Evolutionary conservation across 2,329 filamentous ascomycete genomes (phyloP).

Genomic region (Claviceps fusiformis): DNA sequence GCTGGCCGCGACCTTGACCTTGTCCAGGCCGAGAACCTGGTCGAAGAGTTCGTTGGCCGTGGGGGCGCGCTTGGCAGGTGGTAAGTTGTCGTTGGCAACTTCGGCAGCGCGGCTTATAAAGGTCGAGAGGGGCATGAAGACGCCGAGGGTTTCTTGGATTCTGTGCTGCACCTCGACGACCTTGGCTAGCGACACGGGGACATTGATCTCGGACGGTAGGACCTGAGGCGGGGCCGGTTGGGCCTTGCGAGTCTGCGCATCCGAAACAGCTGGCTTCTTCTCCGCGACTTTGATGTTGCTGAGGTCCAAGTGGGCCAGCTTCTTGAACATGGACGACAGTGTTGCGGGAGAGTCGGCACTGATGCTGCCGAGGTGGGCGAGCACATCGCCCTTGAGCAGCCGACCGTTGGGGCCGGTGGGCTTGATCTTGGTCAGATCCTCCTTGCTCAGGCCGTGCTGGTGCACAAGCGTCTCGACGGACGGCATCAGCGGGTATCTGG

Average conservation of each 20-base stretch:
- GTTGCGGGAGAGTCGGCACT: conserved; percentile 55
- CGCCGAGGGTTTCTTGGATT: conserved; percentile 62
- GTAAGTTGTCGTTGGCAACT: conserved; percentile 77
- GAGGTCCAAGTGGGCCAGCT: conserved; percentile 75
- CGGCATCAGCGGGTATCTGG: conserved; percentile 62
- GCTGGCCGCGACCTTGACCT: conserved; percentile 26
- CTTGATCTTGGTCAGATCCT: conserved; percentile 67
- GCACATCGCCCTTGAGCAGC: conserved; percentile 86
- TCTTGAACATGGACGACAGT: conserved; percentile 57
- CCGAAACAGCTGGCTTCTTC: conserved; percentile 26
- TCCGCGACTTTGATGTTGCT: conserved; percentile 81
- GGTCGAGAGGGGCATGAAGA: conserved; percentile 69
- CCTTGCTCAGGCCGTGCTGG: conserved; percentile 61
- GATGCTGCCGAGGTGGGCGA: conserved; percentile 76
- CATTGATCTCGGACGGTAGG: conserved; percentile 44
- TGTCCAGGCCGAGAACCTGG: conserved; percentile 61
- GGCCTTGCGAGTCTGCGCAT: conserved; percentile 23
- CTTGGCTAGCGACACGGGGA: conserved; percentile 65
- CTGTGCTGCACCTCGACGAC: conserved; percentile 72
- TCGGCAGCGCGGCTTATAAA: conserved; percentile 78
- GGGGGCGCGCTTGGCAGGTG: conserved; percentile 46
- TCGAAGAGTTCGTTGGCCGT: conserved; percentile 79
- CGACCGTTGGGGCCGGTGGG: conserved; percentile 79
- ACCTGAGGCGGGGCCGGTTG: conserved; percentile 21
- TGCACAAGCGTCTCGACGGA: conserved; percentile 75